A percentile compares a stretch with the other conserved stretches of the same genome.
These are phyloP conservation scores for Colletotrichum tanaceti DNA, from an alignment of 2,329 filamentous ascomycete genomes.

Conservation along the genomic window DNA sequence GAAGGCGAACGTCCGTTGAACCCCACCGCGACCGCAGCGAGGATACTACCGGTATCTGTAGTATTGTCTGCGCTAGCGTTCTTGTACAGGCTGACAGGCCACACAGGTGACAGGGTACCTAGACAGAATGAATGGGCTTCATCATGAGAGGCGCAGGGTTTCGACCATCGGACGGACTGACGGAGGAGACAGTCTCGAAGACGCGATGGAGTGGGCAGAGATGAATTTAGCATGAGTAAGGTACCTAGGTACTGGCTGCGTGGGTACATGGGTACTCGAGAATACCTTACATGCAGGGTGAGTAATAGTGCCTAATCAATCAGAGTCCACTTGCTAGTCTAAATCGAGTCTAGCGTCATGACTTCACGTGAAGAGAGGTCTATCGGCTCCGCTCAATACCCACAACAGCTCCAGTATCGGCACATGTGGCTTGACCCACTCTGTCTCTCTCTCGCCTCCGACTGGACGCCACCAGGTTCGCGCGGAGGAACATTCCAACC, in stretches of 20 bases:
- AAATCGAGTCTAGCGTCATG: neutral
- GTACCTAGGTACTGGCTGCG: too few species aligned
- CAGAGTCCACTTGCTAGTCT: too few species aligned
- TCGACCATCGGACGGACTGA: conserved; percentile 1
- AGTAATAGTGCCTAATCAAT: too few species aligned
- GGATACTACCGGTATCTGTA: too few species aligned
- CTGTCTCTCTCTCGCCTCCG: neutral
- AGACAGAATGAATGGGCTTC: too few species aligned
- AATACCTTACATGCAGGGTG: too few species aligned
- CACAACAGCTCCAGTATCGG: neutral
- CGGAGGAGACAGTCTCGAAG: too few species aligned
- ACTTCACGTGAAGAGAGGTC: neutral
- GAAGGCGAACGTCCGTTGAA: neutral
- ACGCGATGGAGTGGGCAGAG: too few species aligned
- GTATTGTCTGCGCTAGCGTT: neutral
- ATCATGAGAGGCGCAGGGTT: conserved; percentile 31
- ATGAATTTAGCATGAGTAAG: too few species aligned
- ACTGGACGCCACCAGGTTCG: conserved; percentile 27
- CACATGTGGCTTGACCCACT: conserved; percentile 12
- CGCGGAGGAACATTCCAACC: conserved; percentile 34
- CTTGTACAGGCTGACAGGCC: too few species aligned
- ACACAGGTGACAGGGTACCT: too few species aligned
- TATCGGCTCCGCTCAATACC: neutral
- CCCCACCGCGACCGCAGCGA: neutral
- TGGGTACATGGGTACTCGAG: too few species aligned